Evolutionary conservation across 352 stramenopile species (phyloP), one percentile per base, ranked within the genome.

Genomic region (Blastocystis sp.): DNA sequence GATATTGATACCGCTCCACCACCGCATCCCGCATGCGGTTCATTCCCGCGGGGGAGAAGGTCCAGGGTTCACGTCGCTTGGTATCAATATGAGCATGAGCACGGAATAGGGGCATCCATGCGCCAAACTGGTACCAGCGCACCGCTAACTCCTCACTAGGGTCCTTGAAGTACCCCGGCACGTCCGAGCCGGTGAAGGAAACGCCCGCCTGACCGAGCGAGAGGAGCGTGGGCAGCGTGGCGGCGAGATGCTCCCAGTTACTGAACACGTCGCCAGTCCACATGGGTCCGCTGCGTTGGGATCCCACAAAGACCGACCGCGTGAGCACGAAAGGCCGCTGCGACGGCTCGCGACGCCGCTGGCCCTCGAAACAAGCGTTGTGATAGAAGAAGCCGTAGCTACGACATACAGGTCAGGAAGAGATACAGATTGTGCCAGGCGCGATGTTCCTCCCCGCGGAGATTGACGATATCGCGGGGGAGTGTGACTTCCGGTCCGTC

Each of bases 401-500:
- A 78, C 0, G 32, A 40, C 40, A 78, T 11, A n/a, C 36, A 44
- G 21, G n/a, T 1, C 18, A 9, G 27, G 14, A 18, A 44, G 21
- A 0, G 7, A 21, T 29, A 98, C n/a, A 99, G 87, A 89, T 99
- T 99, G 90, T 99, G 96, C 96, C 96, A 99, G 88, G 98, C 95
- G 46, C 96, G 92, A 89, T 99, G 96, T 89, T 99, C 96, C 16
- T 97, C 90, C 32, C 93, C 94, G 3, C 92, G 88, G 11, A 97
- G 86, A 86, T 94, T 97, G 49, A 91, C 87, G 46, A 92, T 90
- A 86, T 97, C 93, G 88, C 98, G 98, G 86, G 92, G 91, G 94
- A 98, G 98, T 0, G 93, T 95, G n/a, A 99, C 96, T 89, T 99
- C 96, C 0, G 96, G 96, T 18, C 96, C 96, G 85, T 99, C 99